These are phyloP conservation scores for Colletotrichum lindemuthianum DNA, from an alignment of 2,329 filamentous ascomycete genomes.

Conservation along the genomic window DNA sequence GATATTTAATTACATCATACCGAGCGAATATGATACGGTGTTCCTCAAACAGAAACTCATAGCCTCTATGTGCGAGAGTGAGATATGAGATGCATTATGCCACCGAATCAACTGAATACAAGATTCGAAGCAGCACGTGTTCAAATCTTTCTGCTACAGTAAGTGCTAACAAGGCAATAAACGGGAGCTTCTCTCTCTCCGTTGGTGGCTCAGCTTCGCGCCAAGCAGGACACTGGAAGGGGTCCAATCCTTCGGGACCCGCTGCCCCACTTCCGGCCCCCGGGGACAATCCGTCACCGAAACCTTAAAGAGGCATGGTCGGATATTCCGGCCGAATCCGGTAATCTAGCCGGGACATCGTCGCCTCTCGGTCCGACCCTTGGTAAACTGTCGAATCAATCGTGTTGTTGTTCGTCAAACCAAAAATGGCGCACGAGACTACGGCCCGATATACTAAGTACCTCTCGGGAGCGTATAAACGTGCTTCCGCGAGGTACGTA, in stretches of 20 bases:
- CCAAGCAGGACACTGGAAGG: neutral
- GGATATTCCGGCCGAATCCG: neutral
- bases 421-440: too few species aligned
- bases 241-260: slow-evolving; percentile 2
- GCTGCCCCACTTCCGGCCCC: slow-evolving; percentile 8
- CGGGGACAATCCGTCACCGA: neutral
- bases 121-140: neutral
- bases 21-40: neutral
- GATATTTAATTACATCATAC: neutral
- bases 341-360: neutral
- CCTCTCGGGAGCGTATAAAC: too few species aligned
- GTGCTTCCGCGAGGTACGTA: too few species aligned
- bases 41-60: neutral
- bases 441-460: too few species aligned
- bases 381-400: too few species aligned
- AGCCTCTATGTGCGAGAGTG: neutral
- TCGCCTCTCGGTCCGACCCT: neutral
- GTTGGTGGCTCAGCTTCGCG: slow-evolving; percentile 2
- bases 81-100: neutral
- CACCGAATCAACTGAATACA: neutral
- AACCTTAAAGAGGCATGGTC: neutral
- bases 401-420: too few species aligned
- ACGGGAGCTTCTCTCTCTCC: neutral
- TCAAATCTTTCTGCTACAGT: neutral
- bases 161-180: neutral